A percentile compares a stretch with the other conserved stretches of the same genome.
Conservation (phyloP, 2,329 filamentous ascomycete genomes). For the Colletotrichum graminicola region DNA sequence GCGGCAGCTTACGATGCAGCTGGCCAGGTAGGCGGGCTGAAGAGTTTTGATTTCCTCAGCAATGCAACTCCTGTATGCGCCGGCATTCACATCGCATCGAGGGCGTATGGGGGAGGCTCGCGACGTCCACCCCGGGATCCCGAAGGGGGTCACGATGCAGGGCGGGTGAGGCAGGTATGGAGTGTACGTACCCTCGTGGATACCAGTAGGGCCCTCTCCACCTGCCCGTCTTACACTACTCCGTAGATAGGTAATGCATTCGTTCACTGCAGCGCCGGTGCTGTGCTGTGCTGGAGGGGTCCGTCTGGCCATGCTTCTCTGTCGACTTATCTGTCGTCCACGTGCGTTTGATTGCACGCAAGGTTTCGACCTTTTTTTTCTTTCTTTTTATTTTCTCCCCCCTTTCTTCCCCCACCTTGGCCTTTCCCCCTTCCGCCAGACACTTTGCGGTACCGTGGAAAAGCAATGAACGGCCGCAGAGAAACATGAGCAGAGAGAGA, state of each 20-base stretch:
- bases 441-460: conserved; percentile 16
- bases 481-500: background rate
- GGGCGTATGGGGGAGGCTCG: background rate
- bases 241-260: no score
- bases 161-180: background rate
- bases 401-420: background rate
- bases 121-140: background rate
- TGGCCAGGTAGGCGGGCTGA: conserved; percentile 14
- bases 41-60: conserved; percentile 16
- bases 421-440: background rate
- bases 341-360: conserved; percentile 10
- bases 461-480: conserved; percentile 21
- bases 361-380: background rate
- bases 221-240: no score
- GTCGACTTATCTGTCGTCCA: conserved; percentile 4
- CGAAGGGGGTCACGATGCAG: background rate
- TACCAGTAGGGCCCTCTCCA: background rate
- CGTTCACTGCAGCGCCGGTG: background rate
- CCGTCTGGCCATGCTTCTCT: background rate
- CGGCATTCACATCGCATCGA: conserved; percentile 9
- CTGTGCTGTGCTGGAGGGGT: background rate
- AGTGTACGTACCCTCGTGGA: background rate
- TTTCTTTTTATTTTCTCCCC: background rate
- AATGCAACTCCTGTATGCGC: conserved; percentile 4
- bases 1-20: conserved; percentile 35